Conservation (phyloP, 2,329 filamentous ascomycete genomes). For the Arthroderma uncinatum region DNA sequence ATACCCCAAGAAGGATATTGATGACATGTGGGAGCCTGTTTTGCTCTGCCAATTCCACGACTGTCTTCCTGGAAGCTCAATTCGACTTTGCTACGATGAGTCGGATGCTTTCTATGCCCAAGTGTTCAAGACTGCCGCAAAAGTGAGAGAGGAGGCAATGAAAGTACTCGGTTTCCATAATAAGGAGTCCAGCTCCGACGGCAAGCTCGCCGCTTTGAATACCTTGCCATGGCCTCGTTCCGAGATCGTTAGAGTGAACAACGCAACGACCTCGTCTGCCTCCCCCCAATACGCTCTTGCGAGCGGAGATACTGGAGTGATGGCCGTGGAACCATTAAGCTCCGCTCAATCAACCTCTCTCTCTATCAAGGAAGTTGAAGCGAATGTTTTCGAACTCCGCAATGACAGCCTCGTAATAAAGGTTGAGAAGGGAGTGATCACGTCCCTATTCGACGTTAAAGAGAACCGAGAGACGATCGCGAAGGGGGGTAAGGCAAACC, state of each 20-base stretch:
- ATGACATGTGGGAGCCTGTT: conserved; percentile 88
- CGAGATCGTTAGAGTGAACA: conserved; percentile 54
- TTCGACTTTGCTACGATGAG: conserved; percentile 97
- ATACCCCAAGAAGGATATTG: conserved; percentile 89
- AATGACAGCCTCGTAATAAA: conserved; percentile 67
- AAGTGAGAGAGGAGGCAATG: conserved; percentile 59
- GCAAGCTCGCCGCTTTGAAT: conserved; percentile 58
- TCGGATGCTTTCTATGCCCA: conserved; percentile 80
- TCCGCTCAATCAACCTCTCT: conserved; percentile 24
- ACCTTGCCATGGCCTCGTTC: conserved; percentile 76
- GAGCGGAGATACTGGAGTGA: conserved; percentile 38
- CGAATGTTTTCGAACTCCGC: conserved; percentile 62
- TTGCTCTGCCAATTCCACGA: conserved; percentile 96
- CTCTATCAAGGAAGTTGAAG: conserved; percentile 40
- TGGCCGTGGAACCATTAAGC: conserved; percentile 24
- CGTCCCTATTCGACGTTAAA: conserved; percentile 66
- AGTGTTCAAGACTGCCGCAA: conserved; percentile 66
- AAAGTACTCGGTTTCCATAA: conserved; percentile 53
- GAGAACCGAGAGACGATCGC: conserved; percentile 68
- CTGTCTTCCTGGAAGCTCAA: conserved; percentile 84
- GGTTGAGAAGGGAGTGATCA: conserved; percentile 65
- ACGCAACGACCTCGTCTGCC: conserved; percentile 17
- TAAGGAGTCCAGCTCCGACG: conserved; percentile 30
- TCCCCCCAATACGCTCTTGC: conserved; percentile 33
- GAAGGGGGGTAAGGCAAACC: conserved; percentile 64